Conservation (phyloP, 345 rosid species). For the Firmiana major region DNA sequence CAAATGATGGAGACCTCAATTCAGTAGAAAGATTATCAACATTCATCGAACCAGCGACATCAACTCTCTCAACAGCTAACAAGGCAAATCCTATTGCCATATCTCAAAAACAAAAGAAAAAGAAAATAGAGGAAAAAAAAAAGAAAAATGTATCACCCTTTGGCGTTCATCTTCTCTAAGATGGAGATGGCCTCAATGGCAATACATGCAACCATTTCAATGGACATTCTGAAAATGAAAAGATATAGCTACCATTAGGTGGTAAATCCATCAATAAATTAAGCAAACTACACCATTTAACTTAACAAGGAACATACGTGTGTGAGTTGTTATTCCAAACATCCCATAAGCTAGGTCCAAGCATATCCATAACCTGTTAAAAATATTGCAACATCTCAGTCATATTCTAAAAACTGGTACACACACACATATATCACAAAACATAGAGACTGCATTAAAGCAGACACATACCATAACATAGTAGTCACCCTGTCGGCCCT, state of each 20-base stretch:
- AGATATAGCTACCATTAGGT: slow-evolving; percentile 6
- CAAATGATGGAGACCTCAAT: background rate
- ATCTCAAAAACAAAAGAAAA: background rate
- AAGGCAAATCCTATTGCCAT: background rate
- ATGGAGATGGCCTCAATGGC: slow-evolving; percentile 89
- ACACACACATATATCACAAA: background rate
- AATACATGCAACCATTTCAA: slow-evolving; percentile 86
- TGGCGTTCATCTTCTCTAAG: slow-evolving; percentile 81
- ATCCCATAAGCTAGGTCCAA: slow-evolving; percentile 90
- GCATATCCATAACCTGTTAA: slow-evolving; percentile 85
- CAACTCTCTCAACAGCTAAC: background rate
- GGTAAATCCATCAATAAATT: background rate
- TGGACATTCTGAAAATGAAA: slow-evolving; percentile 56
- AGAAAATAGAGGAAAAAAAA: background rate
- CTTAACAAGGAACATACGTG: slow-evolving; percentile 39
- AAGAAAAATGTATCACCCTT: slow-evolving; percentile 46
- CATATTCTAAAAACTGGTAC: background rate
- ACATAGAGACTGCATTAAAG: background rate
- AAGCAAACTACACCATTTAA: background rate
- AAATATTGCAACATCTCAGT: background rate
- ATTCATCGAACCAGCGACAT: background rate
- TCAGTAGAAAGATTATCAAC: background rate
- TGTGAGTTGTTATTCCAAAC: slow-evolving; percentile 69
- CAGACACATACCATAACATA: slow-evolving; percentile 67
- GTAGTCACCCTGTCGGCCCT: slow-evolving; percentile 84